Conservation (phyloP, 495 filamentous ascomycete species). For the Penicillium verhagenii region DNA sequence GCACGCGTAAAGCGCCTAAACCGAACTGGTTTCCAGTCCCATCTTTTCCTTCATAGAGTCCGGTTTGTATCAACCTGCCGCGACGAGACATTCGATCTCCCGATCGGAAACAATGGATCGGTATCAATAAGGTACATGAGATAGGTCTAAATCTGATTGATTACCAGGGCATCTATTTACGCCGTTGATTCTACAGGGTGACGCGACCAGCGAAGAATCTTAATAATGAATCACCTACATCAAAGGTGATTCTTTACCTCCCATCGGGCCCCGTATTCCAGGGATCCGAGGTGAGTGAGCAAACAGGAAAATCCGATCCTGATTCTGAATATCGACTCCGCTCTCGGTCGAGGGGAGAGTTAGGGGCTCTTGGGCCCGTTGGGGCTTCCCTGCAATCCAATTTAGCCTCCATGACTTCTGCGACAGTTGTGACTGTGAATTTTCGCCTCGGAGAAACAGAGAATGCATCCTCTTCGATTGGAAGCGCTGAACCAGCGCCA, state of each 20-base stretch:
- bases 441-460: conserved; percentile 46
- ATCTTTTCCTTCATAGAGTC: too few species aligned
- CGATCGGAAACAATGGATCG: conserved; percentile 36
- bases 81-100: conserved; percentile 22
- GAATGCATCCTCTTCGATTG: conserved; percentile 27
- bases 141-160: background rate
- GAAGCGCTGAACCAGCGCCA: background rate
- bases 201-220: conserved; percentile 18
- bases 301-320: background rate
- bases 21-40: background rate
- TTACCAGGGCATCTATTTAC: background rate
- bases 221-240: background rate
- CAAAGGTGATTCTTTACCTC: conserved; percentile 41
- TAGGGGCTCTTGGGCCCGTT: background rate
- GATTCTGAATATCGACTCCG: background rate
- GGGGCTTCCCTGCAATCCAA: conserved; percentile 19
- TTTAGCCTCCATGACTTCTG: conserved; percentile 29
- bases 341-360: background rate
- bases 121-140: conserved; percentile 33
- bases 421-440: conserved; percentile 41
- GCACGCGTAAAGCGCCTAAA: background rate
- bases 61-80: conserved; percentile 6
- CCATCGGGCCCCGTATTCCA: conserved; percentile 39
- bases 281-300: background rate
- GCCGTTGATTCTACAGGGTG: conserved; percentile 18